These are phyloP conservation scores for Fusarium pseudoanthophilum DNA, from an alignment of 2,329 filamentous ascomycete genomes.

Conservation along the genomic window DNA sequence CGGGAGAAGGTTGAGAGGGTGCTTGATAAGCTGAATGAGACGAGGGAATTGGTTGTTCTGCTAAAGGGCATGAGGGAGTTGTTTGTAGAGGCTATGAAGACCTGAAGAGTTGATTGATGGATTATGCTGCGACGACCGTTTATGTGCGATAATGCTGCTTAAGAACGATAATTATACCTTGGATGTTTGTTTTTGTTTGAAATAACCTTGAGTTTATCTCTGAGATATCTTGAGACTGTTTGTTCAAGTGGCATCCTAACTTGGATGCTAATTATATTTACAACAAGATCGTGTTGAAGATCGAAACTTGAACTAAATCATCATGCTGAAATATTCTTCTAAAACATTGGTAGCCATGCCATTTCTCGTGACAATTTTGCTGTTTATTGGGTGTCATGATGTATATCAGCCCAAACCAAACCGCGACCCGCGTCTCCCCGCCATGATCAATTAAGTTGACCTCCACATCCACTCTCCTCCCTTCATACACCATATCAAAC, in stretches of 20 bases:
- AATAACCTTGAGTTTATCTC: neutral
- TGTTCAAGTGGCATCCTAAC: neutral
- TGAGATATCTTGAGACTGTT: neutral
- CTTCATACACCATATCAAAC: constrained; percentile 14
- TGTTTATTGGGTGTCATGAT: constrained; percentile 1
- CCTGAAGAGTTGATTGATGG: constrained; percentile 45
- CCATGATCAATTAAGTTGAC: constrained; percentile 6
- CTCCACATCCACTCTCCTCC: constrained; percentile 34
- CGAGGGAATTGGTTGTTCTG: constrained; percentile 75
- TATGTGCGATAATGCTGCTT: constrained; percentile 18
- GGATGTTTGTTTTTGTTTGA: neutral
- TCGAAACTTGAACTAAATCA: neutral
- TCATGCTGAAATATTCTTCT: neutral
- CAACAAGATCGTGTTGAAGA: neutral
- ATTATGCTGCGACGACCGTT: constrained; percentile 15
- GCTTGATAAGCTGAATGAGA: constrained; percentile 83
- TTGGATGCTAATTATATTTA: neutral
- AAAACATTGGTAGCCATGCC: too few relatives aligned
- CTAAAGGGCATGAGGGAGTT: constrained; percentile 86
- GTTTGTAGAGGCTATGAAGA: constrained; percentile 75
- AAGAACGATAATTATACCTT: constrained; percentile 15
- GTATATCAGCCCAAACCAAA: constrained; percentile 1
- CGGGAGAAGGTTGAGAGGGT: constrained; percentile 80
- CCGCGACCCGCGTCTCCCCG: constrained; percentile 39
- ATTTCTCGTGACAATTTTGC: neutral